Evolutionary conservation across 1,284 basidiomycete species (phyloP), one percentile per base, ranked within the genome.

Genomic region (Anthracocystis walkeri): DNA sequence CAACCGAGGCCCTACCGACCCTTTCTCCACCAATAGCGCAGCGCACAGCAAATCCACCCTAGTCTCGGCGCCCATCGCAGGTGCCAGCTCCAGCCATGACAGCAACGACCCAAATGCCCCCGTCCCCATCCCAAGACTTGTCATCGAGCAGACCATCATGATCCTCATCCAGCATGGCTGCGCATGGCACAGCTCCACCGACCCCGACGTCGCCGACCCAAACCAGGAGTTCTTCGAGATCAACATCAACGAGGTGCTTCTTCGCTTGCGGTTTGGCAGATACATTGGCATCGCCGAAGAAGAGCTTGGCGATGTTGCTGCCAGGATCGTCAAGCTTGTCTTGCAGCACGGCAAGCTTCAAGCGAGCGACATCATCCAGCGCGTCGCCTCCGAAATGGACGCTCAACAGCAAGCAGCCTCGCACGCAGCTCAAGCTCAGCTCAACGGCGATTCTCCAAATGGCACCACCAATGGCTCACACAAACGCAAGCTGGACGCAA

Each of bases 111-210:
- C 49, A 90, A 90, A 51, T 90, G 90, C 83, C 89, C 92, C 8
- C 73, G 77, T 44, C 84, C 92, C 42, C 90, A 90, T 80, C 88
- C 71, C 77, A 2, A 61, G 90, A 8, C 89, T 91, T 18, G 90
- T 89, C 1, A 89, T 92, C 29, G 90, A 92, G 58, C 91, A 91
- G 21, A 88, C 91, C 29, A 88, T 97, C 52, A 87, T 98, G 61
- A 90, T 92, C 54, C 90, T 99, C 57, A 89, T 95, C 25, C 95
- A 98, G 86, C 95, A 99, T 85, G 94, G 95, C 84, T 87, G 85
- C 58, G 79, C 85, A 38, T 86, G 80, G 78, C 86, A 86, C 72
- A 81, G 80, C 38, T 79, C 63, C 1, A 67, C 72, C 54, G 72
- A 79, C 52, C 64, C 70, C 12, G 64, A 77, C 16, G 35, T 58